Percentiles rank a stretch among this genome's conserved stretches.
Conservation (phyloP, 805 yeast genomes). For the Kazachstania psychrophila region DNA sequence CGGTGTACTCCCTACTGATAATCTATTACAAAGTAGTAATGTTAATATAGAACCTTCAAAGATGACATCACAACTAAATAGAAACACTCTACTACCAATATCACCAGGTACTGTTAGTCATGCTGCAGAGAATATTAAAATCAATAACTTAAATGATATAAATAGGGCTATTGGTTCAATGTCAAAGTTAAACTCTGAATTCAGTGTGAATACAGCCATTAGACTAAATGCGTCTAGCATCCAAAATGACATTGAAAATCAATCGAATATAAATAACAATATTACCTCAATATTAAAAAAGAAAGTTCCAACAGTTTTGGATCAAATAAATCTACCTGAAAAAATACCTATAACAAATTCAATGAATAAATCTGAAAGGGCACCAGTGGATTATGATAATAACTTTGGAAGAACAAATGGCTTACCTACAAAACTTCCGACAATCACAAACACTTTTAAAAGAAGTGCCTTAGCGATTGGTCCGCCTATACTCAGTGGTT, state of each 20-base stretch:
- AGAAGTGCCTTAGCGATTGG: neutral
- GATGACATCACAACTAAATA: neutral
- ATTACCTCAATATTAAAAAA: no score
- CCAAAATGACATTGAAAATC: neutral
- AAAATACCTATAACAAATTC: neutral
- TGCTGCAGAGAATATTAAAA: neutral
- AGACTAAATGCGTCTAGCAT: neutral
- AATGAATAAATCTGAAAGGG: neutral
- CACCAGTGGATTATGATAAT: no score
- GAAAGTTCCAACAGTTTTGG: neutral
- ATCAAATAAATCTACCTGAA: neutral
- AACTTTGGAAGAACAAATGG: neutral
- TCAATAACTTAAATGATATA: neutral
- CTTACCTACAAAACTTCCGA: neutral
- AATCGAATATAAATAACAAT: no score
- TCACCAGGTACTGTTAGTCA: neutral
- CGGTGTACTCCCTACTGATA: neutral
- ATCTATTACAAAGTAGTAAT: neutral
- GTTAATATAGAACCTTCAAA: neutral
- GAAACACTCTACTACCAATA: neutral
- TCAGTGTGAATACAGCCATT: neutral
- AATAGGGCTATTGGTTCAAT: no score
- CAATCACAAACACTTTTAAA: constrained; percentile 1
- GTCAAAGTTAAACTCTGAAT: neutral
- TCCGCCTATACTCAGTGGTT: neutral